Evolutionary conservation across 2,329 filamentous ascomycete genomes (phyloP), one percentile per base, ranked within the genome.

Genomic region (Cercospora citrullina): DNA sequence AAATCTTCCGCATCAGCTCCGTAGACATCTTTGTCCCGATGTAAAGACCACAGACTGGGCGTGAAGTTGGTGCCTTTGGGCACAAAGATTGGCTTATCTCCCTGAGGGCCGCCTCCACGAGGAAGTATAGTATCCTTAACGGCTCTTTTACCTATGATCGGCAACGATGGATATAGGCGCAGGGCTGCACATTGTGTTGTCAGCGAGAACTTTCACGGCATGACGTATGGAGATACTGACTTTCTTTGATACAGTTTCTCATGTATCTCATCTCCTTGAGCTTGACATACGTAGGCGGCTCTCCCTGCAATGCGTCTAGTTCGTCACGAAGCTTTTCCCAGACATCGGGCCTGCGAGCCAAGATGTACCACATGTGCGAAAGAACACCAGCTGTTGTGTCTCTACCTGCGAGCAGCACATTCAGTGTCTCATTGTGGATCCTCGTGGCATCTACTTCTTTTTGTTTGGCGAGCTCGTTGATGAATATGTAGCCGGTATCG

Each of bases 61-160:
- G 65, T 51, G 10, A 80, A 67, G 1, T 62, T 60, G 7, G 70
- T 70, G 16, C 77, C 77, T 67, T 76, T 72, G 12, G 71, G 61
- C 8, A 80, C 71, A 62, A 76, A 77, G 23, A 94, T 75, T 0
- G 90, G 90, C 58, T 83, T 80, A 1, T 80, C 78, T 36, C 82
- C 82, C 66, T 85, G 81, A 1, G 77, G 73, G 0, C 84, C 84
- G 31, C 84, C 84, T 48, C 84, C 91, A 23, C 82, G 84, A 0
- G 92, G 91, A 4, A 95, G 85, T 0, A 88, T 90, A 4, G 91
- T 93, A 80, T 93, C 89, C 64, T 83, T 84, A n/a, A 93, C 84
- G 16, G 91, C 86, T 21, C 88, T 81, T 68, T 91, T 89, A 58
- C 92, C 84, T 78, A 93, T 93, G 83, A 91, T 91, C 2, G 92